These are phyloP conservation scores for Fonsecaea pugnacius DNA, from an alignment of 2,329 filamentous ascomycete genomes.

Conservation along the genomic window DNA sequence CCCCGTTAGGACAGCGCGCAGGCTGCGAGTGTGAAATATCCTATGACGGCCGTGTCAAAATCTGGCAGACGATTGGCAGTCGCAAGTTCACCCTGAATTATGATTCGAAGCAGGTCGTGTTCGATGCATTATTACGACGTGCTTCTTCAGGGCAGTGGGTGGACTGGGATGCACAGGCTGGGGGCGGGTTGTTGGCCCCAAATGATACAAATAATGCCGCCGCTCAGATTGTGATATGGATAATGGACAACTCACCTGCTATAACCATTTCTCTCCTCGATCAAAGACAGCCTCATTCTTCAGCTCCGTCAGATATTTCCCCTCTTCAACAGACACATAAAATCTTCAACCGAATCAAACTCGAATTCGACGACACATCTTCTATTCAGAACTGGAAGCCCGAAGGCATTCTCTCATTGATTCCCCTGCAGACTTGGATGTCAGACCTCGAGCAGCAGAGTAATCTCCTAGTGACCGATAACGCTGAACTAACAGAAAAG, in stretches of 20 bases:
- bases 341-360: conserved; percentile 1
- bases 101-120: background rate
- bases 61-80: background rate
- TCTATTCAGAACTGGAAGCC: background rate
- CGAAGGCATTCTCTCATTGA: background rate
- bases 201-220: background rate
- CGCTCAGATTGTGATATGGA: background rate
- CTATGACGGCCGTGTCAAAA: background rate
- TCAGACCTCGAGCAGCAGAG: background rate
- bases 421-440: background rate
- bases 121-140: background rate
- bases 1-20: background rate
- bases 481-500: background rate
- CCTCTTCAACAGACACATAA: background rate
- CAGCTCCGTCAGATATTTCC: background rate
- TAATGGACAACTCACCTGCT: conserved; percentile 5
- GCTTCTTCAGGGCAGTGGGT: conserved; percentile 1
- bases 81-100: background rate
- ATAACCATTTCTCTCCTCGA: background rate
- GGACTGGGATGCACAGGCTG: background rate
- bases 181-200: background rate
- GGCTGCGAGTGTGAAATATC: conserved; percentile 7
- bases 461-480: background rate
- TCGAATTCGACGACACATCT: background rate
- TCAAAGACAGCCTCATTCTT: background rate